Base-by-base conservation (phyloP, 2,329 filamentous ascomycete species). In the Chalaropsis ovoidea region DNA sequence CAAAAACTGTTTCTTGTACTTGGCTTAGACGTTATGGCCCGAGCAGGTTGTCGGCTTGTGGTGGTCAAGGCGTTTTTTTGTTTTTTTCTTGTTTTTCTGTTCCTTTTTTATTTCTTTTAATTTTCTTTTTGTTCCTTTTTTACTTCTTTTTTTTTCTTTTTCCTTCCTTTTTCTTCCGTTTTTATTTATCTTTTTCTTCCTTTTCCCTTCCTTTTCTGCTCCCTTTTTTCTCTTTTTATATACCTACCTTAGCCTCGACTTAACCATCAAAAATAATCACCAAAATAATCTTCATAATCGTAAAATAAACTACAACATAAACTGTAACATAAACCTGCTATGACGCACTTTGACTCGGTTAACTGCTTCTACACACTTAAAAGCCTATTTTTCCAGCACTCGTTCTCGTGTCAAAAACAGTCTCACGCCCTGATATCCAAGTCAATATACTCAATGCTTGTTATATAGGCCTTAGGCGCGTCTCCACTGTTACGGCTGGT, bases 291-390 rank as follows among this genome's bases (percentile, higher is more conserved):
- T 11, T 19, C 7, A 49, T 49, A 49, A 19, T 22, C n/a, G 22
- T 8, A 49, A 49, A 49, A 49, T 22, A 49, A 49, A 11, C 45
- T 5, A 5, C 15, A 49, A 8, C 41, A 2, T 7, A 45, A n/a
- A 7, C 5, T 42, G 22, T 27, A n/a, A 11, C 41, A 41, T 17
- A 8, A 27, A 6, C 27, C 39, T 15, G 7, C 22, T n/a, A 47
- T 62, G 42, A 47, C 61, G 61, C 61, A 62, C 39, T 61, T 61
- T 15, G 45, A 49, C 45, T 49, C 45, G 45, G 45, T 19, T 49
- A 49, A 49, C 45, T 49, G n/a, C 45, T 8, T 19, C 22, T n/a
- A 19, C 45, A 10, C n/a, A 49, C 45, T 49, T 24, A 49, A 49
- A 49, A 19, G 6, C 7, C 45, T 19, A 49, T 6, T 49, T 49